Evolutionary conservation across 148 eudicot genomes (phyloP).

Genomic region (Simmondsia chinensis): DNA sequence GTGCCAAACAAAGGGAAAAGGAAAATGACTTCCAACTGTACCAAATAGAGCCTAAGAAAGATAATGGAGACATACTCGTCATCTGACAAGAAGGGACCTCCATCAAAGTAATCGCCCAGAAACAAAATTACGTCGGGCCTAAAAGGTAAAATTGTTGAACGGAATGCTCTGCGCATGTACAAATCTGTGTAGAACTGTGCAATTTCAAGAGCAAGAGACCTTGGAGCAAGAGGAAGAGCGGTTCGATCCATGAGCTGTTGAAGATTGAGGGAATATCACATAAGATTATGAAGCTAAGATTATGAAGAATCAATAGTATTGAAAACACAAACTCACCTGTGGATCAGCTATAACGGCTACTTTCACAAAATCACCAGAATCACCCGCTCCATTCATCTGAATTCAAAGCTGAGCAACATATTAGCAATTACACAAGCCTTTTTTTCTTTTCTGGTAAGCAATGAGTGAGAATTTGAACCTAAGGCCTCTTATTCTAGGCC

Average conservation of each 20-base stretch:
- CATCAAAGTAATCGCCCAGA: conserved; percentile 92
- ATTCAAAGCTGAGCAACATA: conserved; percentile 3
- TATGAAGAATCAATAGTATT: background rate
- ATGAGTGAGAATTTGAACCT: no score
- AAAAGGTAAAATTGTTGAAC: conserved; percentile 61
- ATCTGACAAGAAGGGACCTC: conserved; percentile 55
- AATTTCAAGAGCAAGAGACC: conserved; percentile 65
- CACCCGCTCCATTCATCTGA: conserved; percentile 32
- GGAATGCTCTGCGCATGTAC: conserved; percentile 81
- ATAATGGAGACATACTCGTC: conserved; percentile 56
- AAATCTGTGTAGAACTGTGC: conserved; percentile 80
- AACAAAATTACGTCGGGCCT: conserved; percentile 76
- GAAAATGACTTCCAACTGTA: background rate
- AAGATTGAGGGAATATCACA: conserved; percentile 1
- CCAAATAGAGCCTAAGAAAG: background rate
- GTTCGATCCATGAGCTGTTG: conserved; percentile 86
- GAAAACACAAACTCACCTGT: conserved; percentile 40
- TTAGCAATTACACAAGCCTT: background rate
- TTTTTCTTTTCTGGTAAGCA: no score
- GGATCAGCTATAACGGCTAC: conserved; percentile 89
- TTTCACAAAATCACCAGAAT: conserved; percentile 45
- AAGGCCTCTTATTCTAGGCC: no score
- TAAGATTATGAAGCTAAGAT: background rate
- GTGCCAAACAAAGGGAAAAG: no score
- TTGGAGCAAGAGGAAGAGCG: conserved; percentile 59